Conservation (phyloP, 2,329 filamentous ascomycete species). For the Xylaria sp. region DNA sequence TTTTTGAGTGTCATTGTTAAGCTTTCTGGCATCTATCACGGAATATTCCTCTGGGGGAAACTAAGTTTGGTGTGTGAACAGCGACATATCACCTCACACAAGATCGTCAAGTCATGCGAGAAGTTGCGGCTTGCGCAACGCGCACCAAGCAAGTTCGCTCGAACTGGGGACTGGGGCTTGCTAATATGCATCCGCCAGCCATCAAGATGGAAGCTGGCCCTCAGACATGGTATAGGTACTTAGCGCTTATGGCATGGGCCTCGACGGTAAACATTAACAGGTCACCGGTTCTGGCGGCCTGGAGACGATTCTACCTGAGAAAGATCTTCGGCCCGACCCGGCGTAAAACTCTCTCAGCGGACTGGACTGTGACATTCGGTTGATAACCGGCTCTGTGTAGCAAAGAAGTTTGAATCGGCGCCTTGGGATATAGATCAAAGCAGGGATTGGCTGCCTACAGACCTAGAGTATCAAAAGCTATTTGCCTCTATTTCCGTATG, state of each 20-base stretch:
- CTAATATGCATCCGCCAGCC: constrained; percentile 9
- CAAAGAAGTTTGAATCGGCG: background rate
- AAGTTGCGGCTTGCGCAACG: constrained; percentile 50
- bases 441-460: background rate
- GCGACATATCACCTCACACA: constrained; percentile 63
- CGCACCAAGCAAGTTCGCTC: constrained; percentile 37
- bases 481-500: background rate
- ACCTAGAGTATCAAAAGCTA: background rate
- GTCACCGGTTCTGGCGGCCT: constrained; percentile 30
- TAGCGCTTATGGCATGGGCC: constrained; percentile 32
- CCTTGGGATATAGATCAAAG: constrained; percentile 2
- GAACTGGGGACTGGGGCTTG: constrained; percentile 28
- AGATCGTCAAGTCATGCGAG: constrained; percentile 58
- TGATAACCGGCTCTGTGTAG: constrained; percentile 12
- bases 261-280: constrained; percentile 33
- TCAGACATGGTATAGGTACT: constrained; percentile 44
- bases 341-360: constrained; percentile 21
- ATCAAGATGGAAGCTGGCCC: background rate
- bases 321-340: constrained; percentile 35
- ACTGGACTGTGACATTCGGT: constrained; percentile 8
- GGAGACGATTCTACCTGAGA: constrained; percentile 16
- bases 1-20: constrained; percentile 7
- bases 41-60: constrained; percentile 24
- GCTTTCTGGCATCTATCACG: constrained; percentile 31
- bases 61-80: constrained; percentile 45